phyloP scores from a whole-genome alignment of 495 filamentous ascomycete genomes.

The Tirmania nivea region DNA sequence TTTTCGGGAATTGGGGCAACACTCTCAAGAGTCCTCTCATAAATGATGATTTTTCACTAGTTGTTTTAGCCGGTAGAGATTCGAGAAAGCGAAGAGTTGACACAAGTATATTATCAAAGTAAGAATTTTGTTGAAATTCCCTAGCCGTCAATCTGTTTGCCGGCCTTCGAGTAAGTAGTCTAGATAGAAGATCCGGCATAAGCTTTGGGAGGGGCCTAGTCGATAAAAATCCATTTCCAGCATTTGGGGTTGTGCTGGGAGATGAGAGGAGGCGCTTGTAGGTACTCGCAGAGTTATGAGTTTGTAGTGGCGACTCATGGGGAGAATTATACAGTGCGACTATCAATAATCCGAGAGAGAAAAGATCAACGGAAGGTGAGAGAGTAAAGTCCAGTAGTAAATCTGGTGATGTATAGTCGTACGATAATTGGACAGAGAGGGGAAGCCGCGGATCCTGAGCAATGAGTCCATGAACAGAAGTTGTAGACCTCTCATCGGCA shows the following conservation, averaged over 20 bases:
- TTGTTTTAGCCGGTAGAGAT: conserved; percentile 68
- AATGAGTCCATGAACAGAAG: conserved; percentile 48
- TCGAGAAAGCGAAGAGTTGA: conserved; percentile 91
- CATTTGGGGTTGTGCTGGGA: conserved; percentile 50
- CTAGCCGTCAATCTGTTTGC: conserved; percentile 69
- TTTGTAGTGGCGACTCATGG: conserved; percentile 64
- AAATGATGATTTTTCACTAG: conserved; percentile 76
- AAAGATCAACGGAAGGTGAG: conserved; percentile 63
- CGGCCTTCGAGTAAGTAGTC: conserved; percentile 64
- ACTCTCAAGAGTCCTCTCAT: conserved; percentile 73
- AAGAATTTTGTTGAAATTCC: conserved; percentile 82
- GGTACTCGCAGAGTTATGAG: conserved; percentile 49
- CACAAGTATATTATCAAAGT: conserved; percentile 90
- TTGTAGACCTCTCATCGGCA: conserved; percentile 27
- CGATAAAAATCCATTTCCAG: conserved; percentile 63
- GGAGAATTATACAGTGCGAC: conserved; percentile 83
- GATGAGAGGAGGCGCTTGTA: conserved; percentile 66
- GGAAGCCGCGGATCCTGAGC: conserved; percentile 72
- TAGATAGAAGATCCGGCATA: conserved; percentile 50
- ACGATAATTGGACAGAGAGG: conserved; percentile 58
- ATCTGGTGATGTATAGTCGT: conserved; percentile 87
- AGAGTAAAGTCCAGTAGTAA: conserved; percentile 76
- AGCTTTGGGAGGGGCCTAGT: conserved; percentile 60
- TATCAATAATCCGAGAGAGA: conserved; percentile 74
- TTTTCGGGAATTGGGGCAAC: conserved; percentile 70